Evolutionary conservation across 176 grass and related monocot species (phyloP), one percentile per base, ranked within the genome.

Genomic region (Triticum aestivum): DNA sequence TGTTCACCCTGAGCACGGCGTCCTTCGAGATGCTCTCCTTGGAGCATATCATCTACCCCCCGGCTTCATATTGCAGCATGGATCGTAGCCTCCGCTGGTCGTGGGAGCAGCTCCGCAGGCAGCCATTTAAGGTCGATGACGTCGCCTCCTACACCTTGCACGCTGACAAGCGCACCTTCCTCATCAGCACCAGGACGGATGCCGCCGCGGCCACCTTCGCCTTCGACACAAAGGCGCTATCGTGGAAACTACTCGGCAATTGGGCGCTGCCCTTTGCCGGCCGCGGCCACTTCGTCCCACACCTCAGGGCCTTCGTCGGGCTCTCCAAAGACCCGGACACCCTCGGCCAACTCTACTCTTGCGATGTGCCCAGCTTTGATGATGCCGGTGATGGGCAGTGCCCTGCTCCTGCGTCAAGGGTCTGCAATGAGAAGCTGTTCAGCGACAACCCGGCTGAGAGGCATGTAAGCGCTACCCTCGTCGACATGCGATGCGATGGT

Each of bases 281-380:
- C 11, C 32, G 80, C 12, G 32, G 30, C 0, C n/a, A 83, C 34
- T 83, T 72, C 0, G 80, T 39, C 49, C 4, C 4, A 3, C 51
- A 70, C 9, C 80, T 82, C 5, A 29, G 38, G 27, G 65, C 65
- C 47, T 83, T 66, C 33, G 67, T 83, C 4, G 80, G 80, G 21
- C 30, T 83, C 1, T 11, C 13, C 4, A 5, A n/a, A 17, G 32
- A 82, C 26, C 65, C 45, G 30, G 18, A 13, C 80, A 11, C 26
- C 5, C n/a, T 17, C 5, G 66, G 49, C 21, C 45, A 72, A 12
- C 3, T 72, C 6, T 59, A 4, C 33, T n/a, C 80, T 2, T 26
- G 49, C 13, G 33, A 71, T 5, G 3, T 9, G 42, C 47, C 18
- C 1, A 52, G 49, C 49, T 52, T 6, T 52, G 14, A 42, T 41